Percentiles rank a stretch among this genome's conserved stretches.
phyloP scores from a whole-genome alignment of 352 stramenopile genomes.

The Globisporangium takayamanum region DNA sequence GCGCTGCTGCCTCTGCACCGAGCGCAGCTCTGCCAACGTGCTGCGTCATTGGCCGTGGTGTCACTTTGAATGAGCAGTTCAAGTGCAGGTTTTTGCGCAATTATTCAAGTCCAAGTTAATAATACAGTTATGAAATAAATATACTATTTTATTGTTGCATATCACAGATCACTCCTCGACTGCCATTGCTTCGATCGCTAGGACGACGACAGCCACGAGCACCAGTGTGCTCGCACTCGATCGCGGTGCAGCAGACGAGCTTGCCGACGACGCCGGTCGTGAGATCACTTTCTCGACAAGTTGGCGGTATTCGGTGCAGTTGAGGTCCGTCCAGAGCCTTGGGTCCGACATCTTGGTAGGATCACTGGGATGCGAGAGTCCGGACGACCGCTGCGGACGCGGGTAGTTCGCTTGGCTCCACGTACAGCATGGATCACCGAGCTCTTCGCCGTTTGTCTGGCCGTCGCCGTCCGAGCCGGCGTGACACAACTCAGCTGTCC shows the following conservation, averaged over 20 bases:
- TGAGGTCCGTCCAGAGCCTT: constrained; percentile 11
- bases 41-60: too few species aligned
- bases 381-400: constrained; percentile 11
- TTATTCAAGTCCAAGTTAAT: not conserved
- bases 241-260: too few species aligned
- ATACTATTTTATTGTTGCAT: too few species aligned
- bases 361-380: constrained; percentile 19
- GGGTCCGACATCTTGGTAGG: constrained; percentile 11
- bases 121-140: too few species aligned
- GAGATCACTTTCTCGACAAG: not conserved
- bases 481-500: constrained; percentile 27
- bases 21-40: not conserved
- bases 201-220: not conserved
- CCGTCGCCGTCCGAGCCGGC: constrained; percentile 39
- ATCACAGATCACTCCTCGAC: not conserved
- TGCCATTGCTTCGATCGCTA: not conserved
- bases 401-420: constrained; percentile 22
- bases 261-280: not conserved
- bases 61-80: too few species aligned
- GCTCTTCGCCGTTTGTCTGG: constrained; percentile 56
- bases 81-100: too few species aligned
- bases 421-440: constrained; percentile 54
- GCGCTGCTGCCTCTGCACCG: not conserved
- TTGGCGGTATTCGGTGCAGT: constrained; percentile 18
- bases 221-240: not conserved